phyloP scores from a whole-genome alignment of 345 rosid genomes.

The Boechera stricta region DNA sequence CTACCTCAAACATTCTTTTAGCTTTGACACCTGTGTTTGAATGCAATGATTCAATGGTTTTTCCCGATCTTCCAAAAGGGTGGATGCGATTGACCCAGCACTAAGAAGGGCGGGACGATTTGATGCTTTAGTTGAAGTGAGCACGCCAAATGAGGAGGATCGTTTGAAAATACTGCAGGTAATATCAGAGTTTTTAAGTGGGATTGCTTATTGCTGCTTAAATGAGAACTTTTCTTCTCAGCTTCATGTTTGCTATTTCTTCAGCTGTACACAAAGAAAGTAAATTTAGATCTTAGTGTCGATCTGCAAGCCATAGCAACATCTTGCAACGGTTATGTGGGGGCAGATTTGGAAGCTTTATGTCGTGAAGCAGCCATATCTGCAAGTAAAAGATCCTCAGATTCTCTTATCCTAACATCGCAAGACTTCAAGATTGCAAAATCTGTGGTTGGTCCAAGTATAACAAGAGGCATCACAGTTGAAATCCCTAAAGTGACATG shows the following conservation, averaged over 20 bases:
- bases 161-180: conserved; percentile 85
- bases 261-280: conserved; percentile 83
- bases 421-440: conserved; percentile 80
- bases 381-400: conserved; percentile 62
- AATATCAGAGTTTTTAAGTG: background rate
- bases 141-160: conserved; percentile 78
- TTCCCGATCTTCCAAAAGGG: conserved; percentile 46
- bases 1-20: background rate
- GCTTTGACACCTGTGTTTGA: background rate
- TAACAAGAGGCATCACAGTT: conserved; percentile 87
- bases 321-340: conserved; percentile 89
- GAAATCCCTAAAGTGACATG: conserved; percentile 90
- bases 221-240: background rate
- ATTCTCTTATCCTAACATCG: conserved; percentile 50
- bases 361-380: conserved; percentile 74
- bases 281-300: conserved; percentile 58
- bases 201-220: background rate
- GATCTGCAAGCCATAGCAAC: conserved; percentile 73
- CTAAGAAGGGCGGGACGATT: conserved; percentile 85
- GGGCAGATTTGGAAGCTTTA: conserved; percentile 96
- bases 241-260: conserved; percentile 24
- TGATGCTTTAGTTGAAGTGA: conserved; percentile 87
- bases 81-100: conserved; percentile 81
- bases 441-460: conserved; percentile 81
- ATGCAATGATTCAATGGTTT: background rate